Percentiles rank a stretch among this genome's conserved stretches.
Conservation (phyloP, 2,329 filamentous ascomycete species). For the Anthostomella pinea region DNA sequence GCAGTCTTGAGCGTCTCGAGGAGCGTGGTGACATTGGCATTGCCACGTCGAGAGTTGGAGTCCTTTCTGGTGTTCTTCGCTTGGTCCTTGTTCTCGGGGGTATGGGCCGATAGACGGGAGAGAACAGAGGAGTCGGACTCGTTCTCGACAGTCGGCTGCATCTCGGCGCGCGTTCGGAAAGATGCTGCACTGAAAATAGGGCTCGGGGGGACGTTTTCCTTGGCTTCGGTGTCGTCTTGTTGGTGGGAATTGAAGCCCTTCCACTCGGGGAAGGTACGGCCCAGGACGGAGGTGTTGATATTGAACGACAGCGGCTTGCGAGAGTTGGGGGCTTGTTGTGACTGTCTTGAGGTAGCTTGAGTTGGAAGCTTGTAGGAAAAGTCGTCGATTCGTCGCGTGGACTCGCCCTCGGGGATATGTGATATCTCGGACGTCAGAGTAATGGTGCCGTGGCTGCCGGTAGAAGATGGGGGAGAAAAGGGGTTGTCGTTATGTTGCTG, state of each 20-base stretch:
- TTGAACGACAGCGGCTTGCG: no score
- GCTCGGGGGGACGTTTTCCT: constrained; percentile 38
- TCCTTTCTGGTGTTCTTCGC: constrained; percentile 17
- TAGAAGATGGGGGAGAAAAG: constrained; percentile 57
- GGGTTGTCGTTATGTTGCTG: constrained; percentile 45
- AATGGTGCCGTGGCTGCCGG: constrained; percentile 55
- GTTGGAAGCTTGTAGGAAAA: constrained; percentile 35
- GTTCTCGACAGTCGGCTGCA: constrained; percentile 54
- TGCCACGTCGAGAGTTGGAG: constrained; percentile 24
- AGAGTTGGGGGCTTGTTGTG: constrained; percentile 17
- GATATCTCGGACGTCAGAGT: constrained; percentile 55
- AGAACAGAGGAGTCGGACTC: constrained; percentile 47
- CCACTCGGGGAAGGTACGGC: constrained; percentile 52
- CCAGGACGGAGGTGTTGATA: constrained; percentile 37
- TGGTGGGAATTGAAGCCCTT: constrained; percentile 30
- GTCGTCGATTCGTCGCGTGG: constrained; percentile 49
- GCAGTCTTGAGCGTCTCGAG: constrained; percentile 31
- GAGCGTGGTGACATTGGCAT: constrained; percentile 36
- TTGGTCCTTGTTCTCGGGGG: constrained; percentile 28
- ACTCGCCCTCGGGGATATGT: constrained; percentile 52
- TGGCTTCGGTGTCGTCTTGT: constrained; percentile 36
- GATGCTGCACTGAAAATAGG: constrained; percentile 9
- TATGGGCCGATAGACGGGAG: constrained; percentile 4
- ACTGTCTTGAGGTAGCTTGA: constrained; percentile 16
- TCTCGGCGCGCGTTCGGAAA: constrained; percentile 35